These are phyloP conservation scores for Hemileia vastatrix DNA, from an alignment of 1,284 basidiomycete species.

Conservation along the genomic window DNA sequence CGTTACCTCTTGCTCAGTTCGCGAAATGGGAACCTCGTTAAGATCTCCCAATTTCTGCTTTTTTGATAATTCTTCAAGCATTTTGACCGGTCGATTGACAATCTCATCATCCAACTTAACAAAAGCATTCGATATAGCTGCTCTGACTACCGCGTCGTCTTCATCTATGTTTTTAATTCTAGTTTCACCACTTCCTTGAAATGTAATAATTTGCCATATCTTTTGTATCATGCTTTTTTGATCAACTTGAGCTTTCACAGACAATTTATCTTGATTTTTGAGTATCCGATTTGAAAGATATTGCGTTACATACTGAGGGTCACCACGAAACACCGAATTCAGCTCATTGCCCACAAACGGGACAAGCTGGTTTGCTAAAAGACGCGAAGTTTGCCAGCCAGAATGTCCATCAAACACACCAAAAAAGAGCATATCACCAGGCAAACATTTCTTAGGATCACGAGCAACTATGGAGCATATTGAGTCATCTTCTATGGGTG, in stretches of 20 bases:
- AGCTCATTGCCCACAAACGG: conserved; percentile 76
- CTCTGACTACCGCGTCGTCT: conserved; percentile 57
- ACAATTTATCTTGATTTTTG: too few species aligned
- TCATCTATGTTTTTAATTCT: conserved; percentile 45
- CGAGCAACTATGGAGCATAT: conserved; percentile 61
- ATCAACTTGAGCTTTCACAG: conserved; percentile 1
- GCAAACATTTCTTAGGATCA: conserved; percentile 22
- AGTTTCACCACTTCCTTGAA: neutral
- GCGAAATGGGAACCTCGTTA: neutral
- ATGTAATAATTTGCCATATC: conserved; percentile 29
- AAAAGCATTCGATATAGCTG: conserved; percentile 69
- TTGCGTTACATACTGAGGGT: conserved; percentile 31
- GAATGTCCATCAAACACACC: conserved; percentile 65
- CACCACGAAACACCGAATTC: conserved; percentile 47
- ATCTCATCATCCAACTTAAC: conserved; percentile 67
- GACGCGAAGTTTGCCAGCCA: conserved; percentile 69
- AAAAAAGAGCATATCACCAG: conserved; percentile 24
- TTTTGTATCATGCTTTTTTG: conserved; percentile 35
- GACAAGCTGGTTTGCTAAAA: conserved; percentile 76
- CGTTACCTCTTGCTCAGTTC: conserved; percentile 2
- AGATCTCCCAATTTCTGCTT: neutral
- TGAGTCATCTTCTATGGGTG: conserved; percentile 79
- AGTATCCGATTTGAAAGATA: conserved; percentile 14
- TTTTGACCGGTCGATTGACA: conserved; percentile 60
- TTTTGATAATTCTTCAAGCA: conserved; percentile 49